Base-by-base conservation (phyloP, 2,329 filamentous ascomycete species). In the Blumeriella jaapii region DNA sequence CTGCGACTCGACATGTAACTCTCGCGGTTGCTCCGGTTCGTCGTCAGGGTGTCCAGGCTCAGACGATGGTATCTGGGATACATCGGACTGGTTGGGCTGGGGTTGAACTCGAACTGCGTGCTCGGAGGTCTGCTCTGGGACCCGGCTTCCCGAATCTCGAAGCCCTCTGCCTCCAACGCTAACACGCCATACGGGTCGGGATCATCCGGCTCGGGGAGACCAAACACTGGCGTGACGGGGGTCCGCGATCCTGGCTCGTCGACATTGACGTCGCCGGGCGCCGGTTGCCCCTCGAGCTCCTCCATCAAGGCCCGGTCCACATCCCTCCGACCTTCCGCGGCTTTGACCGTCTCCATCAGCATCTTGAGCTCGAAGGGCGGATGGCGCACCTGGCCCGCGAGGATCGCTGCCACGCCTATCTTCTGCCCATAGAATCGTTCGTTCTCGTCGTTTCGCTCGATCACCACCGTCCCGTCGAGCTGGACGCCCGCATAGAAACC, bases 141-240 rank as follows among this genome's bases (percentile, higher is more conserved):
- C 20, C 85, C 86, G n/a, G 87, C 87, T 61, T 95, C 87, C 34
- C 82, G 74, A 46, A 96, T 91, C 49, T 89, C 83, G 37, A 95
- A 64, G 2, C 89, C 89, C 41, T 86, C 82, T 63, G 85, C 79
- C 55, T 94, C 85, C n/a, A 96, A 62, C 6, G 89, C 87, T 45
- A 87, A 71, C 16, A 95, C 82, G 15, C 89, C 89, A 53, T 83
- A 96, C 0, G 89, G 89, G 55, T 96, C 89, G 0, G 87, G 86
- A 49, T 96, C 89, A 36, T 86, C 75, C 3, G 65, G 61, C 44
- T 79, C 76, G 1, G 85, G 86, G 11, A 94, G 65, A 2, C 87
- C 87, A 60, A 95, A 94, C 2, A 63, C 61, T 18, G 67, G n/a
- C n/a, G n/a, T n/a, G n/a, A n/a, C n/a, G n/a, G n/a, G 59, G 6